phyloP scores from a whole-genome alignment of 2,329 filamentous ascomycete species.

The Ophiostoma perfectum region DNA sequence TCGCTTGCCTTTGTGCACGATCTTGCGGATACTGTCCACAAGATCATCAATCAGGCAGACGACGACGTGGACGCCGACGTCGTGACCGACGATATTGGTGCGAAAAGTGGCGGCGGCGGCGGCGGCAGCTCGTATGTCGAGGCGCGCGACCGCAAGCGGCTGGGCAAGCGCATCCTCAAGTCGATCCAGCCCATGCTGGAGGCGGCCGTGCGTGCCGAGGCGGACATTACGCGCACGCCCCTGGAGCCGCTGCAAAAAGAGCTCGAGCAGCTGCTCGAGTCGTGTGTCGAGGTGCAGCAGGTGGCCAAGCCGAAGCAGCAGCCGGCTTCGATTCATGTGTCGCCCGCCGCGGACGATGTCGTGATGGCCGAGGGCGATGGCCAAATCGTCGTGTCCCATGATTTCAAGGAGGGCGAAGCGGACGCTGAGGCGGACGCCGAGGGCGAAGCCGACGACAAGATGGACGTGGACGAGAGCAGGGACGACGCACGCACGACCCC shows the following conservation, averaged over 20 bases:
- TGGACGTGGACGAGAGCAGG: conserved; percentile 29
- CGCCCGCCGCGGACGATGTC: conserved; percentile 37
- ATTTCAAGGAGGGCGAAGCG: not conserved
- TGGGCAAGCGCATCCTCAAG: conserved; percentile 87
- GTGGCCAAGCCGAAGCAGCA: conserved; percentile 32
- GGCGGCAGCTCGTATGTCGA: conserved; percentile 46
- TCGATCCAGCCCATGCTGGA: conserved; percentile 73
- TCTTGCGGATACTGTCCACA: conserved; percentile 49
- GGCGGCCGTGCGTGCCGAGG: conserved; percentile 69
- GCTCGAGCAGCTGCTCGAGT: conserved; percentile 66
- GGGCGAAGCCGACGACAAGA: conserved; percentile 29
- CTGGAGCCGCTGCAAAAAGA: conserved; percentile 66
- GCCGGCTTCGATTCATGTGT: conserved; percentile 28
- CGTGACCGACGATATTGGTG: too few relatives aligned
- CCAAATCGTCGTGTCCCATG: conserved; percentile 28
- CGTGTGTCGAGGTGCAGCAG: conserved; percentile 51
- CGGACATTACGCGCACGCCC: conserved; percentile 67
- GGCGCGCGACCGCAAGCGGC: conserved; percentile 71
- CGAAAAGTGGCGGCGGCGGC: conserved; percentile 27
- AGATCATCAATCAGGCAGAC: conserved; percentile 41
- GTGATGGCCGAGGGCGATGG: conserved; percentile 48
- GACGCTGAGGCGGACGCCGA: conserved; percentile 31
- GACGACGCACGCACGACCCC: conserved; percentile 9
- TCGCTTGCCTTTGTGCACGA: conserved; percentile 53
- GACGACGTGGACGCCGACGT: conserved; percentile 29